phyloP scores from a whole-genome alignment of 192 early-diverging fungal species.

The Coemansia brasiliensis region DNA sequence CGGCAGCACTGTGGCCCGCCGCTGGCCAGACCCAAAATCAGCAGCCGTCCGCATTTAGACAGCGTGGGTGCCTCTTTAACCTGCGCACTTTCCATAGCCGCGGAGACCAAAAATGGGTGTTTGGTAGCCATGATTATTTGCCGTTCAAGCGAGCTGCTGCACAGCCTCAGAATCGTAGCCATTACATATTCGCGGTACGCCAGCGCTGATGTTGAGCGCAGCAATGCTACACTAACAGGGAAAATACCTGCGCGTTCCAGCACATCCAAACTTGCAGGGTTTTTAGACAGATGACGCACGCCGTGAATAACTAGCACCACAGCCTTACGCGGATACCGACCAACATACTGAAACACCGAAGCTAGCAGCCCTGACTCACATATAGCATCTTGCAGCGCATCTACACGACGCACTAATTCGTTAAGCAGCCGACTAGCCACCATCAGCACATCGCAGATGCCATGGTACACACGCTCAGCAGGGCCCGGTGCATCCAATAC shows the following conservation, averaged over 20 bases:
- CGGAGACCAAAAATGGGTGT: constrained; percentile 35
- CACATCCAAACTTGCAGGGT: constrained; percentile 48
- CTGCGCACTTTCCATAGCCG: constrained; percentile 51
- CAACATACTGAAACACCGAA: constrained; percentile 26
- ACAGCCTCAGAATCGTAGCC: constrained; percentile 47
- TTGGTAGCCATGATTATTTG: constrained; percentile 40
- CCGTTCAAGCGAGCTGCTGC: constrained; percentile 46
- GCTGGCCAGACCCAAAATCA: constrained; percentile 44
- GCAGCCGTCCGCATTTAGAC: constrained; percentile 44
- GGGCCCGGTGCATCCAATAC: constrained; percentile 18
- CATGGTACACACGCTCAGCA: constrained; percentile 45
- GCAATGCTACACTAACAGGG: constrained; percentile 32
- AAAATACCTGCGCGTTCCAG: constrained; percentile 51
- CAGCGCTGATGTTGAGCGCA: constrained; percentile 25
- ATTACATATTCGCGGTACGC: constrained; percentile 55
- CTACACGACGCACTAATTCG: constrained; percentile 42
- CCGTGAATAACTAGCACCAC: constrained; percentile 47
- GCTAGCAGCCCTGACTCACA: constrained; percentile 49
- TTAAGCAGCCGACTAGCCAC: constrained; percentile 43
- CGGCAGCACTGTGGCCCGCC: constrained; percentile 49
- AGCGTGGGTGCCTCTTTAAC: constrained; percentile 35
- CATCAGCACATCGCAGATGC: constrained; percentile 45
- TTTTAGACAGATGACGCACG: constrained; percentile 51
- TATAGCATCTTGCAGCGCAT: constrained; percentile 41
- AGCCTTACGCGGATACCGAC: constrained; percentile 45